Base-by-base conservation (phyloP, 768 basidiomycete genomes). In the Tricholoma sp. region DNA sequence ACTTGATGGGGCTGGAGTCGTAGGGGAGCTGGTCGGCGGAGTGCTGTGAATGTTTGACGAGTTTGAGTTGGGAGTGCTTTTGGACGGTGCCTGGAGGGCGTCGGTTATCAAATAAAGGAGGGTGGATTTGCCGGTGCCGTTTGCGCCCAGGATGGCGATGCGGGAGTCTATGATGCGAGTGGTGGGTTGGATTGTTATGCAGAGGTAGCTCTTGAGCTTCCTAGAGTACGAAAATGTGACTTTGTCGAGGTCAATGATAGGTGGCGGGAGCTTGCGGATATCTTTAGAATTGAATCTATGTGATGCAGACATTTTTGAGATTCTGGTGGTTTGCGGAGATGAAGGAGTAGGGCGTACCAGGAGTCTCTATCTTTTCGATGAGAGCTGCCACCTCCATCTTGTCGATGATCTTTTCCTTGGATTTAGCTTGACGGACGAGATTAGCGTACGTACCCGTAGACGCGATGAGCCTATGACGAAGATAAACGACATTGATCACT, bases 371-470 rank as follows among this genome's bases (percentile, higher is more conserved):
- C 75, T 93, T 94, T 73, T 99, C 93, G 68, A 99, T 81, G 44
- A 99, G 80, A 59, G 97, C 96, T 12, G 95, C 96, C 24, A 97
- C 96, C 79, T 99, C 97, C 96, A 99, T 99, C 84, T 99, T 99
- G 80, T 99, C 96, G 74, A 99, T 96, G 61, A 99, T 98, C 83
- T 99, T 99, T 74, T 99, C 97, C 72, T 99, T 99, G 51, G 95
- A 98, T 76, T 99, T 98, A 63, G 96, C 96, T 73, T 99, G 96
- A 67, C 88, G 92, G 65, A 99, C 96, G 62, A 99, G 84, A 72
- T 99, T 99, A 63, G 96, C 97, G 69, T 98, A 99, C 33, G 96
- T 99, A 83, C 96, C 96, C 34, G 96, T 95, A n/a, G 92, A 95
- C 6, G 97, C 93, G 63, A 98, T 98, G 82, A 98, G 97, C 68